Evolutionary conservation across 768 basidiomycete species (phyloP), one percentile per base, ranked within the genome.

Genomic region (Rossbeevera mucosa): DNA sequence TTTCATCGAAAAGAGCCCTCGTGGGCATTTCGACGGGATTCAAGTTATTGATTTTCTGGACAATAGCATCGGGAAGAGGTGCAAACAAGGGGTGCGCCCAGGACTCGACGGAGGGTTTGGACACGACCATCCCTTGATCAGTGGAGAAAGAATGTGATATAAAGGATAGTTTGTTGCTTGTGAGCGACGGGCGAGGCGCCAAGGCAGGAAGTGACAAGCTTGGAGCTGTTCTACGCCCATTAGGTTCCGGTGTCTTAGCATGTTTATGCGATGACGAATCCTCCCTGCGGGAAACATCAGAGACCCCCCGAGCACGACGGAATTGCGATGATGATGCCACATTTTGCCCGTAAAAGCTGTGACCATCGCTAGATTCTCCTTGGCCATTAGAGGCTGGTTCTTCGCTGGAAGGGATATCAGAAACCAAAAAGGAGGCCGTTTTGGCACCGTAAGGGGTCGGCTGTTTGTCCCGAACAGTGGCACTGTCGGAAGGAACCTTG

Each of bases 21-120:
- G 69, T 71, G 4, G 86, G 85, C 77, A 86, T 81, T 59, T 85
- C 83, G 36, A 75, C 72, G 20, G 77, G 73, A 59, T 76, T 78
- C 41, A 82, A 71, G 22, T 71, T 72, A 44, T 66, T 68, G 60
- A 94, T 75, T 59, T 79, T 67, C 64, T 85, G 69, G 57, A 78
- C 60, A 52, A 88, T 73, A 56, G 69, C 64, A 44, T 79, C 72
- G 3, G 85, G 85, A 46, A 88, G 79, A 2, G 83, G 78, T 22
- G 78, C 73, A 60, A 86, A 86, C 9, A 75, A 67, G 3, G 77
- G 74, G 56, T 84, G 76, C 44, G 58, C 64, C 86, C 86, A 87
- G 4, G 81, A 80, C 57, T 83, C 78, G 48, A 82, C 63, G 45
- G 69, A 71, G 18, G 76, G 67, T 45, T 70, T 74, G 13, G 73